Percentiles rank a stretch among this genome's conserved stretches.
These are phyloP conservation scores for Butyriboletus appendiculatus DNA, from an alignment of 1,284 basidiomycete species.

Conservation along the genomic window DNA sequence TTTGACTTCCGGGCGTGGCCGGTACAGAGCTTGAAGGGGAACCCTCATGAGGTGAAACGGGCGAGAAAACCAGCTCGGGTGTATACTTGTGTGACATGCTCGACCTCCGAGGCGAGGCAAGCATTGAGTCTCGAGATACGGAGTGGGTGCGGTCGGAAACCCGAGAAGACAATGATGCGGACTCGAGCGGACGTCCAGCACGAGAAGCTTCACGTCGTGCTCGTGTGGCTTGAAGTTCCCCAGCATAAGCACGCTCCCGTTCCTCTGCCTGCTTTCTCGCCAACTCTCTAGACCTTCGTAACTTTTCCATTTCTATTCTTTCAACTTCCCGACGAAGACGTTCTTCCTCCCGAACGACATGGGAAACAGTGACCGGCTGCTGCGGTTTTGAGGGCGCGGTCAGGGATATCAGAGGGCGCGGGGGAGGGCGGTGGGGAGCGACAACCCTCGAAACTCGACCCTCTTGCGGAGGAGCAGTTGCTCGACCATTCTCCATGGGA, in stretches of 20 bases:
- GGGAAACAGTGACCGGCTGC: constrained; percentile 9
- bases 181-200: constrained; percentile 40
- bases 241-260: constrained; percentile 53
- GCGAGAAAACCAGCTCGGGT: constrained; percentile 41
- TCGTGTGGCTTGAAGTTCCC: constrained; percentile 63
- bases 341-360: constrained; percentile 42
- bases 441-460: constrained; percentile 13
- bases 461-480: constrained; percentile 13
- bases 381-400: constrained; percentile 10
- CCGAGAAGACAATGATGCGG: constrained; percentile 24
- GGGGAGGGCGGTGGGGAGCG: constrained; percentile 18
- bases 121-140: constrained; percentile 40
- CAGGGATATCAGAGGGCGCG: constrained; percentile 22
- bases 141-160: constrained; percentile 46
- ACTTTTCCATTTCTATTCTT: constrained; percentile 51
- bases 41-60: constrained; percentile 32
- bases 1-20: constrained; percentile 34
- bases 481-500: constrained; percentile 38
- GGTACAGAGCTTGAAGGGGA: constrained; percentile 52
- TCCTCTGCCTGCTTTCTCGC: constrained; percentile 59
- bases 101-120: constrained; percentile 27
- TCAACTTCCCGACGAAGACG: constrained; percentile 52
- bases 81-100: constrained; percentile 45
- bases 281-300: constrained; percentile 54
- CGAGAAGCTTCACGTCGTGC: constrained; percentile 58